Evolutionary conservation across 331 rosid species (phyloP).

Genomic region (Prunus yedoensis): DNA sequence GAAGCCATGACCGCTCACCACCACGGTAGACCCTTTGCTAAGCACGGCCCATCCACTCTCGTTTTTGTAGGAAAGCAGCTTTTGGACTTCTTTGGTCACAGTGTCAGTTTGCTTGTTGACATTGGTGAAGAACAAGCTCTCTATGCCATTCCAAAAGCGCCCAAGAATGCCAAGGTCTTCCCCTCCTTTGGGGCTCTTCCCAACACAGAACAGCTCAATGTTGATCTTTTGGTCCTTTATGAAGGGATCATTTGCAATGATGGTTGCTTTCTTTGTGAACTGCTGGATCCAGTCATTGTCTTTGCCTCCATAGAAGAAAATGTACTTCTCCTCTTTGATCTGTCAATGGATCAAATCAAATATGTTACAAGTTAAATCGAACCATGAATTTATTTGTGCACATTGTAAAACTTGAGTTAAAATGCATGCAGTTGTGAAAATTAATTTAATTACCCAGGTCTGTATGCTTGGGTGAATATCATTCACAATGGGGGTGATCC

Average conservation of each 20-base stretch:
- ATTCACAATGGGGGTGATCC: constrained; percentile 40
- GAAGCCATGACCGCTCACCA: no score
- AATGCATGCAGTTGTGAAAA: no score
- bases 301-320: no score
- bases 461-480: constrained; percentile 32
- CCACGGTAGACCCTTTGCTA: no score
- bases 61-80: background rate
- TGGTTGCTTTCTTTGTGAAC: constrained; percentile 1
- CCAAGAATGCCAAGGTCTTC: constrained; percentile 17
- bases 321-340: no score
- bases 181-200: constrained; percentile 35
- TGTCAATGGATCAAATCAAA: no score
- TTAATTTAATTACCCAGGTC: no score
- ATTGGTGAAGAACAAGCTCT: constrained; percentile 38
- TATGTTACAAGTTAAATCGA: no score
- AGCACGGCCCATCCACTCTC: no score
- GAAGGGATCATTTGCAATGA: constrained; percentile 28
- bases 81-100: constrained; percentile 34
- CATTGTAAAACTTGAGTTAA: no score
- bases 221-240: constrained; percentile 21
- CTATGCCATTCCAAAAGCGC: constrained; percentile 40
- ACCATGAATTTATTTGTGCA: no score
- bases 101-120: constrained; percentile 27
- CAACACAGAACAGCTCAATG: constrained; percentile 36
- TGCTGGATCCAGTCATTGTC: no score